These are phyloP conservation scores for Entomortierella parvispora DNA, from an alignment of 192 early-diverging fungal genomes.

Conservation along the genomic window DNA sequence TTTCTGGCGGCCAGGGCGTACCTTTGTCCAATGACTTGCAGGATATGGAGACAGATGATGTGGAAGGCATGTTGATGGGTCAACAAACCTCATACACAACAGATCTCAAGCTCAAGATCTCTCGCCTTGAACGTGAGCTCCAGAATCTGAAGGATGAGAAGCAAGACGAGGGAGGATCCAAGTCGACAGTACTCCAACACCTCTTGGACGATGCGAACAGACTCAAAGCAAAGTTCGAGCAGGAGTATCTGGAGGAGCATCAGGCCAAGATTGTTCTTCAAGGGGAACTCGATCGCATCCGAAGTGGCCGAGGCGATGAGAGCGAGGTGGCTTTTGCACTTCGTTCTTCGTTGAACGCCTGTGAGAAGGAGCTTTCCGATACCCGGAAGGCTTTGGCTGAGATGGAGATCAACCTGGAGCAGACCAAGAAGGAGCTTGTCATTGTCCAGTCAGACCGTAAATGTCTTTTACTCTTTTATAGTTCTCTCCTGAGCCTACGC, in stretches of 20 bases:
- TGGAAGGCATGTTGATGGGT: conserved; percentile 41
- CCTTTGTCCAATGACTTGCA: conserved; percentile 25
- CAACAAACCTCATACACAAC: conserved; percentile 40
- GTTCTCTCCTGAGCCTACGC: background rate
- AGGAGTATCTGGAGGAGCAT: conserved; percentile 66
- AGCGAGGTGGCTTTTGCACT: conserved; percentile 28
- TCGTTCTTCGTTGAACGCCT: conserved; percentile 26
- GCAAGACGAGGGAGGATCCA: conserved; percentile 39
- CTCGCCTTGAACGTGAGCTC: conserved; percentile 37
- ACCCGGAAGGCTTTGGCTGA: conserved; percentile 40
- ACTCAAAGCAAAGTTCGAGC: conserved; percentile 68
- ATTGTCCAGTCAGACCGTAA: conserved; percentile 50
- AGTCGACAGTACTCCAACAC: conserved; percentile 63
- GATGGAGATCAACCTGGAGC: conserved; percentile 31
- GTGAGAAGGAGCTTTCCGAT: conserved; percentile 47
- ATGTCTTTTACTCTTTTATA: conserved; percentile 8
- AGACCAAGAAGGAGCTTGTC: conserved; percentile 47
- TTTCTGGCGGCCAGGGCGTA: conserved; percentile 58
- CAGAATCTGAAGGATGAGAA: conserved; percentile 49
- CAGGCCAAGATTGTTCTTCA: conserved; percentile 61
- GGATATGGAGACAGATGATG: conserved; percentile 40
- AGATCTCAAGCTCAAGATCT: conserved; percentile 33
- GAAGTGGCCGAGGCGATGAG: conserved; percentile 36
- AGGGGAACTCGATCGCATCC: conserved; percentile 44
- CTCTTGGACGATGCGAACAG: conserved; percentile 69